Base-by-base conservation (phyloP, 2,329 filamentous ascomycete species). In the Gremmenia infestans region DNA sequence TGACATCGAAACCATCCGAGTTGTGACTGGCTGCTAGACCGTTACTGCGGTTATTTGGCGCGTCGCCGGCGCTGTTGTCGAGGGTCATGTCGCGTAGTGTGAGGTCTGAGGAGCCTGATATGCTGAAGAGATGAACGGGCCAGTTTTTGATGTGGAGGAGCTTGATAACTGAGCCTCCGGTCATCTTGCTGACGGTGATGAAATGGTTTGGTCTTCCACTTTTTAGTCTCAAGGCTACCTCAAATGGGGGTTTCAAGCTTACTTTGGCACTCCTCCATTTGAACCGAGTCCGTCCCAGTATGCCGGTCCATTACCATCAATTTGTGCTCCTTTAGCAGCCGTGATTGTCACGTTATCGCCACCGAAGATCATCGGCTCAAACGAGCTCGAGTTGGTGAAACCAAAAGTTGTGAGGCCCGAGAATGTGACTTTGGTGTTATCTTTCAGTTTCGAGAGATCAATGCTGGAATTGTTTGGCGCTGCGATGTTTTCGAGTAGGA, bases 261-360 rank as follows among this genome's bases (percentile, higher is more conserved):
- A 67, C 66, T 68, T 67, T 11, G 63, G 65, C 15, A 63, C 39
- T 19, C 82, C 82, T 23, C 82, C 81, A 65, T 82, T 83, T 59
- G 72, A 72, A 14, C 84, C 83, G 68, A 83, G 62, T 52, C 76
- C 74, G 63, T 87, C 83, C 85, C 83, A 87, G 78, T 81, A 86
- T 32, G 72, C 68, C 23, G 74, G 65, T 36, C 83, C 82, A 48
- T 81, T 76, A 56, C 81, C 80, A 64, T 87, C 75, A 52, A 87
- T 78, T 25, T 78, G 70, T 54, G 74, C 74, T 19, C 79, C 83
- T 1, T 71, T 62, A 22, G 77, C 77, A 48, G 80, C 81, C 8
- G 73, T 73, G 40, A 87, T 74, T 28, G 75, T 76, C 62, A 86
- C 76, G 59, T 74, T 72, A 40, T 70, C 78, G n/a, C 86, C 86